Base-by-base conservation (phyloP, 2,329 filamentous ascomycete genomes). In the Verticillium tricorpus region DNA sequence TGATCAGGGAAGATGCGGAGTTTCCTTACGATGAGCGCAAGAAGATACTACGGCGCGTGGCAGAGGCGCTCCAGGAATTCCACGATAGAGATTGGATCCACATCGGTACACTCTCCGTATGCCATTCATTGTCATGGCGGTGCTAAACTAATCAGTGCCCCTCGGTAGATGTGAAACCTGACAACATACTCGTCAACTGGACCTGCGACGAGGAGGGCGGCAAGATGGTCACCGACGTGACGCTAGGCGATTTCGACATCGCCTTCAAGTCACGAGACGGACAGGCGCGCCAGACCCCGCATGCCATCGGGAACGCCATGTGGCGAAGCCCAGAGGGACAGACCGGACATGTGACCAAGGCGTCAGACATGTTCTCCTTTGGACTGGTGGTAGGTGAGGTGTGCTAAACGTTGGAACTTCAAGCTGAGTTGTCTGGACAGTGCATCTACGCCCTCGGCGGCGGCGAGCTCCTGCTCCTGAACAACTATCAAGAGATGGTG, bases 291-390 rank as follows among this genome's bases (percentile, higher is more conserved):
- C 62, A 68, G 19, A 70, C 68, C 6, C 67, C 64, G 61, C 61
- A 70, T 67, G 68, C 69, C 62, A 67, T 76, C 66, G 73, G 73
- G 15, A 76, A 77, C 64, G 70, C 63, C 22, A 77, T 77, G 71
- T 77, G 73, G 74, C 71, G 73, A 67, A 77, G 74, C 67, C 74
- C 70, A 60, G 74, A 77, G 69, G 72, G 68, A 62, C 72, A 76
- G 63, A 73, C 71, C 8, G 71, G 72, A 64, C 69, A 70, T 35
- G 60, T 73, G 37, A 70, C 66, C 7, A 73, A 74, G 64, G 71
- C 73, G 59, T 77, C 71, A 55, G 74, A 75, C 60, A 67, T 77
- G 17, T 76, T 72, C 68, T 76, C 73, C 7, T 75, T 76, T 63
- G 72, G 72, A 62, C 68, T 76, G 15, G 70, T 77, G 19, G 73